These are phyloP conservation scores for Suillus brevipes DNA, from an alignment of 768 basidiomycete genomes.

Conservation along the genomic window DNA sequence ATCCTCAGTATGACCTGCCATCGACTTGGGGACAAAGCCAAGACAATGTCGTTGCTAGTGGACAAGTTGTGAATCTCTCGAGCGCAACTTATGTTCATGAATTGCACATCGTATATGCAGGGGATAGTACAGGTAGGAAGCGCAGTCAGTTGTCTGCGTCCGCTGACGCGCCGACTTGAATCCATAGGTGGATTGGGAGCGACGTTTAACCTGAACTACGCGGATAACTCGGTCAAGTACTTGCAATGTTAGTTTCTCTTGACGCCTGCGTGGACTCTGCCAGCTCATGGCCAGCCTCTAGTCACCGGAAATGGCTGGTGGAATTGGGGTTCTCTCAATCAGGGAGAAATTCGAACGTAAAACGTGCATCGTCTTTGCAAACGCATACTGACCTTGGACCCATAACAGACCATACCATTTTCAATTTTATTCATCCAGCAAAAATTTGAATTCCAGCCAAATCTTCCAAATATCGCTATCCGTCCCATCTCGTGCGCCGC, in stretches of 20 bases:
- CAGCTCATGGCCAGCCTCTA: constrained; percentile 17
- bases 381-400: constrained; percentile 1
- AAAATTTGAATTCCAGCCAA: constrained; percentile 43
- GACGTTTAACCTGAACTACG: constrained; percentile 39
- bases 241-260: constrained; percentile 33
- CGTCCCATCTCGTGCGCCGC: constrained; percentile 38
- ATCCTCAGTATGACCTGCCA: constrained; percentile 45
- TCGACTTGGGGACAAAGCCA: constrained; percentile 37
- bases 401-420: constrained; percentile 46
- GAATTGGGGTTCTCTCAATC: constrained; percentile 40
- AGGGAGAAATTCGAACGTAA: constrained; percentile 47
- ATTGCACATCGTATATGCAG: constrained; percentile 49
- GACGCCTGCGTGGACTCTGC: neutral
- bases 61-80: constrained; percentile 40
- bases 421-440: constrained; percentile 32
- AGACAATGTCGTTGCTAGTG: constrained; percentile 48
- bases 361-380: neutral
- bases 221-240: constrained; percentile 35
- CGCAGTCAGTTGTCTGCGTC: neutral
- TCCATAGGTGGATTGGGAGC: constrained; percentile 32
- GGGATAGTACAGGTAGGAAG: constrained; percentile 38
- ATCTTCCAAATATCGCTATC: constrained; percentile 49
- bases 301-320: constrained; percentile 50
- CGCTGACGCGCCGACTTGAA: neutral
- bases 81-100: constrained; percentile 42